Evolutionary conservation across 2,329 filamentous ascomycete genomes (phyloP), one percentile per base, ranked within the genome.

Genomic region (Pyrenochaeta sp.): DNA sequence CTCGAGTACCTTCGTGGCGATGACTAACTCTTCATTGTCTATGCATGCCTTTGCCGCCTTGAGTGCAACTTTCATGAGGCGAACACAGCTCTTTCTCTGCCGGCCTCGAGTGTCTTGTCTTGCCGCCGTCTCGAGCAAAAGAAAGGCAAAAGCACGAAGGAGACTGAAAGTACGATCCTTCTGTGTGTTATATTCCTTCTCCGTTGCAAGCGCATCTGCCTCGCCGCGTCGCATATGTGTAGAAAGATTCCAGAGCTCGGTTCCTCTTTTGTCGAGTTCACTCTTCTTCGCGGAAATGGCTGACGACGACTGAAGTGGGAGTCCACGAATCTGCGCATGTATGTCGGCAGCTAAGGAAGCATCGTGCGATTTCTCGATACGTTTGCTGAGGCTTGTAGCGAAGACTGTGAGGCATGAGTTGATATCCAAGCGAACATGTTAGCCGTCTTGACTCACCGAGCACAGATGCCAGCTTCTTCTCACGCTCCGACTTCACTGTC

Each of bases 41-140:
- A 94, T 74, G 55, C 86, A 90, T 27, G 75, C 75, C 57, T 77
- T 82, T 14, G 80, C 80, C 4, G 85, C 78, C 63, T 86, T 89
- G 43, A 95, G 72, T 8, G 85, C 85, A 54, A 89, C 72, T 60
- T 81, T 85, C 63, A 90, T 74, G 14, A 90, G 67, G 41, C 87
- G 81, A 20, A 83, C 65, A 11, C 55, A 65, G 32, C 56, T 63
- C 45, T 69, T 67, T 28, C 51, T 49, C 18, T 58, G 51, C 9
- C 41, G 44, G 6, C 42, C 35, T 35, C 63, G 65, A 7, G 46
- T 41, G 9, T 41, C 41, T 14, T 59, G 56, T 10, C 48, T 39
- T n/a, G 54, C 54, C 18, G 59, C 63, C 2, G 63, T 73, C 29
- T 87, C 83, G 10, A 96, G 74, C 42, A 93, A 69, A 10, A 86